A percentile compares a stretch with the other conserved stretches of the same genome.
Conservation (phyloP, 352 stramenopile genomes). For the Pythium utonaiense region DNA sequence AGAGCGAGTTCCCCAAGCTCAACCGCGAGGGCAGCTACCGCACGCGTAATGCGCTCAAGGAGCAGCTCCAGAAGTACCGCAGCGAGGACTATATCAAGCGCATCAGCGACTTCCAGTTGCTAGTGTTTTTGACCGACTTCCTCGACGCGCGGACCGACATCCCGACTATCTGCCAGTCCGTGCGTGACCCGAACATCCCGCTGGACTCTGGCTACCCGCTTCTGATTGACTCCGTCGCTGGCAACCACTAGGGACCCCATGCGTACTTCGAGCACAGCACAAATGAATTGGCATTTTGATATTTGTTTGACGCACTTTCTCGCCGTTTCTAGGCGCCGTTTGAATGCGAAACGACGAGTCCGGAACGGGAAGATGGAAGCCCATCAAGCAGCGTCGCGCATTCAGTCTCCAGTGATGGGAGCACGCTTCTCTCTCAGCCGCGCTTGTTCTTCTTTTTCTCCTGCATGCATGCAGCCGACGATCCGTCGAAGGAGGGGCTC, state of each 20-base stretch:
- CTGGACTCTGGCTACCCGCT: conserved; percentile 95
- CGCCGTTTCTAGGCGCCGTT: too few relatives aligned
- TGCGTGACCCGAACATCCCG: conserved; percentile 79
- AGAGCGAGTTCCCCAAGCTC: conserved; percentile 91
- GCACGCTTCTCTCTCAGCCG: neutral
- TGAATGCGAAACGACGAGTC: too few relatives aligned
- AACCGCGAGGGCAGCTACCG: conserved; percentile 87
- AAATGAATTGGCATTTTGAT: neutral
- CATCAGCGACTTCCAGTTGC: conserved; percentile 95
- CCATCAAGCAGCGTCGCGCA: neutral
- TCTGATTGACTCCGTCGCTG: conserved; percentile 94
- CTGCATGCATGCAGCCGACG: neutral
- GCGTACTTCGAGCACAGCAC: neutral
- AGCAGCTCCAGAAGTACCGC: conserved; percentile 81
- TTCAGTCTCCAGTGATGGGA: neutral
- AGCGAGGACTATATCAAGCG: conserved; percentile 80
- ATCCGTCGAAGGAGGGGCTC: neutral
- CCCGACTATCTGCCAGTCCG: conserved; percentile 89
- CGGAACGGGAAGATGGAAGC: neutral
- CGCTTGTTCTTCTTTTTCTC: neutral
- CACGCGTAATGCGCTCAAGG: conserved; percentile 90
- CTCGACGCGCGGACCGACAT: conserved; percentile 91
- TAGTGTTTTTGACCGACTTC: conserved; percentile 94
- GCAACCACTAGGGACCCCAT: conserved; percentile 38
- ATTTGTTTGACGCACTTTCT: neutral